Conservation (phyloP, 2,329 filamentous ascomycete species). For the Penicillium decumbens region DNA sequence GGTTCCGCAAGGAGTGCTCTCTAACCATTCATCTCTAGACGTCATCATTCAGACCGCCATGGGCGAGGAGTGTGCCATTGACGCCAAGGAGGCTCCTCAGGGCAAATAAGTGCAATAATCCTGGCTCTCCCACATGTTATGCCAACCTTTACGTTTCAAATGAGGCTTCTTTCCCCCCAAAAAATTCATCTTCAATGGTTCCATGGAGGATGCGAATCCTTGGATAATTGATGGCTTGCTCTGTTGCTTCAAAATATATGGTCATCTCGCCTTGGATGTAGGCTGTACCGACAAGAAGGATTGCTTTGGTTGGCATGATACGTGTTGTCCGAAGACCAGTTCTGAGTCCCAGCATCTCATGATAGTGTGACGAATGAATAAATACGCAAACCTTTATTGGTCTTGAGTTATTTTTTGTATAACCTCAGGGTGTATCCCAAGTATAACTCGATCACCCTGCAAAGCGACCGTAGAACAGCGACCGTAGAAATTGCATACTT, state of each 20-base stretch:
- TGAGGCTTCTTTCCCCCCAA: constrained; percentile 19
- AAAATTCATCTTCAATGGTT: constrained; percentile 28
- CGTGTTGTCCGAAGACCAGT: constrained; percentile 31
- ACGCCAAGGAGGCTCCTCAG: constrained; percentile 81
- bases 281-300: constrained; percentile 30
- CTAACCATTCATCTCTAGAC: constrained; percentile 50
- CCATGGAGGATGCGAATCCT: constrained; percentile 27
- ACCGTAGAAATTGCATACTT: neutral
- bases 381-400: constrained; percentile 18
- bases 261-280: constrained; percentile 33
- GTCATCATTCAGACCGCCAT: constrained; percentile 91
- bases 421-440: neutral
- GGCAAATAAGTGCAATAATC: constrained; percentile 23
- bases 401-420: neutral
- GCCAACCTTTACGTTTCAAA: constrained; percentile 30
- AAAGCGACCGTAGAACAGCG: neutral
- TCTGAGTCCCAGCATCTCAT: constrained; percentile 35
- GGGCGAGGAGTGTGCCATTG: constrained; percentile 88
- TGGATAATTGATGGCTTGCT: constrained; percentile 23
- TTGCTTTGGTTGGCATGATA: constrained; percentile 36
- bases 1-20: neutral
- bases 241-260: constrained; percentile 19
- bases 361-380: constrained; percentile 39
- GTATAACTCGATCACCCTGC: neutral
- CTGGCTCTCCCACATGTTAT: constrained; percentile 26